Base-by-base conservation (phyloP, 129 eudicot genomes). In the Glebionis coronaria region DNA sequence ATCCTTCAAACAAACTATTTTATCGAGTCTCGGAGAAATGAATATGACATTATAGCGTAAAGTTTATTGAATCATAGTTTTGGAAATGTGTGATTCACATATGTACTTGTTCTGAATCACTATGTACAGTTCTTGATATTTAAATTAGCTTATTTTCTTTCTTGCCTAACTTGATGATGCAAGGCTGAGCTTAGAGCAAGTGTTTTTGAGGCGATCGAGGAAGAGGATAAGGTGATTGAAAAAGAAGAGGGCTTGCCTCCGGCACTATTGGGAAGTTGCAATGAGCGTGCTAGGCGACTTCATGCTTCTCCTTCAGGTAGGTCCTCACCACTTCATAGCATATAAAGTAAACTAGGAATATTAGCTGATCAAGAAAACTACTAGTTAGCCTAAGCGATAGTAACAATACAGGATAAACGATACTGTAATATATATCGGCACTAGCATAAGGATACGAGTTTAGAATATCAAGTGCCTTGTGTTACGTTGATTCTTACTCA, bases 121-220 rank as follows among this genome's bases (percentile, higher is more conserved):
- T 12, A 62, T 28, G 14, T 40, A 15, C 9, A 20, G 38, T 38
- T 53, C 6, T 38, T 61, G 67, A 61, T 51, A 28, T 62, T 42
- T 65, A 44, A 27, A 28, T 72, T 51, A 35, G 12, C 6, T 27
- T 72, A 20, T 73, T 28, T 28, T 28, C 16, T 12, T 9, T 42
- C 2, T 2, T 66, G 61, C 23, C 25, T 45, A 49, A 72, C 27
- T 57, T 65, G 23, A 56, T 23, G 21, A 45, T 47, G 28, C 21
- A 46, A 93, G 98, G 98, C 97, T 64, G 98, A 93, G 77, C 95
- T 93, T 12, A 84, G 98, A 76, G 96, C 98, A 47, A 84, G 86
- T 72, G 96, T 93, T 42, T 93, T 93, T 72, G 97, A 93, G 81
- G 98, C 98, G 6, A 93, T 93, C 18, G 98, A 88, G 69, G 98